Conservation (phyloP, 2,329 filamentous ascomycete genomes). For the Sphaerulina vaccinii region DNA sequence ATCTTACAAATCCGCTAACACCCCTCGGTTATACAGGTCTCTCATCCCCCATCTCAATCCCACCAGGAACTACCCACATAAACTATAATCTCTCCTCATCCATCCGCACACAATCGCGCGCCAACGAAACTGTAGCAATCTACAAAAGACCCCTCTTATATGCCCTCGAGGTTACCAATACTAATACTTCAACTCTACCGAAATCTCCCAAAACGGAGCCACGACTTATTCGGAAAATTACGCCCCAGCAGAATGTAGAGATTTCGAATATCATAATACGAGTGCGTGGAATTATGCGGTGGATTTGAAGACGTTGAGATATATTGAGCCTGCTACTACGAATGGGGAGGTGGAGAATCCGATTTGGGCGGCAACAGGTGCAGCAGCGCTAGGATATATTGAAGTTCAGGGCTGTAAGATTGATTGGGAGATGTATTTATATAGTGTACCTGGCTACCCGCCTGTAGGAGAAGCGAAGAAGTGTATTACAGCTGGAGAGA, state of each 20-base stretch:
- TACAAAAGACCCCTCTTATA: constrained; percentile 41
- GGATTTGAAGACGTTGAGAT: constrained; percentile 36
- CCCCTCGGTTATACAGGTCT: no score
- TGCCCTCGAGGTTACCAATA: constrained; percentile 36
- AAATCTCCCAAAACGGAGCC: constrained; percentile 18
- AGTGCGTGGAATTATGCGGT: constrained; percentile 41
- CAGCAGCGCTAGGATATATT: constrained; percentile 36
- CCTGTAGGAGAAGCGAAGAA: constrained; percentile 28
- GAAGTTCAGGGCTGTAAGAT: constrained; percentile 37
- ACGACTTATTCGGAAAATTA: constrained; percentile 16
- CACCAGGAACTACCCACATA: constrained; percentile 37
- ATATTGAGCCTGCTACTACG: constrained; percentile 9
- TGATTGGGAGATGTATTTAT: constrained; percentile 37
- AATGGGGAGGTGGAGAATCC: constrained; percentile 31
- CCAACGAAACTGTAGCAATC: constrained; percentile 42
- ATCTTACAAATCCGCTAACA: no score
- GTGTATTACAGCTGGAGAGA: constrained; percentile 31
- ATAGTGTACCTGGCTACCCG: constrained; percentile 34
- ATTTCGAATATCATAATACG: constrained; percentile 35
- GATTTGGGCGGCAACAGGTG: constrained; percentile 39
- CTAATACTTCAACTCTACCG: constrained; percentile 26
- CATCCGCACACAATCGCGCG: constrained; percentile 39
- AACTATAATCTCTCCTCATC: constrained; percentile 38
- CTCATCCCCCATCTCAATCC: constrained; percentile 39
- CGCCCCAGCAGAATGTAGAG: constrained; percentile 29